Conservation (phyloP, 2,329 filamentous ascomycete genomes). For the Penicillium glabrum region DNA sequence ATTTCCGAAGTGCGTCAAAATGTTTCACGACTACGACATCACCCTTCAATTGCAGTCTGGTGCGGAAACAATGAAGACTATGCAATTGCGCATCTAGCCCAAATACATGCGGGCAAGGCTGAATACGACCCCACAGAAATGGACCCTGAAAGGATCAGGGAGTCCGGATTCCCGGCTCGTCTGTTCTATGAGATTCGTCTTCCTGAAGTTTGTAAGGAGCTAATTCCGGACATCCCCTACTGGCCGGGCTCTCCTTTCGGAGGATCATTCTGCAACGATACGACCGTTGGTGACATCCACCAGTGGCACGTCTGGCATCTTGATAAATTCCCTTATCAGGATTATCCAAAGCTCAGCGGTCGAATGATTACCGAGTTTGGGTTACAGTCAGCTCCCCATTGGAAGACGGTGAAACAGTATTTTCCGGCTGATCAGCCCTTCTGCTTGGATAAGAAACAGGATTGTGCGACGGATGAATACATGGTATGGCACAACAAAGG, state of each 20-base stretch:
- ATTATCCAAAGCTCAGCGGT: no score
- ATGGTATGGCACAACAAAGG: no score
- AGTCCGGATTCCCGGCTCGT: slow-evolving; percentile 73
- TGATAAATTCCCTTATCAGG: background rate
- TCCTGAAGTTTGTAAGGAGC: slow-evolving; percentile 64
- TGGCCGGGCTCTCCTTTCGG: slow-evolving; percentile 55
- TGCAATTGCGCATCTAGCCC: slow-evolving; percentile 66
- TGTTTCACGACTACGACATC: slow-evolving; percentile 66
- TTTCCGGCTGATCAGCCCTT: no score
- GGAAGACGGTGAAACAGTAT: no score
- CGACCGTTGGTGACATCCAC: slow-evolving; percentile 79
- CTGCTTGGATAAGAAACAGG: no score
- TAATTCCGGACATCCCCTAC: slow-evolving; percentile 60
- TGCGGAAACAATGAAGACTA: slow-evolving; percentile 90
- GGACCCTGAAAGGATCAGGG: slow-evolving; percentile 67
- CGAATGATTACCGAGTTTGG: no score
- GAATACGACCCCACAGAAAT: slow-evolving; percentile 69
- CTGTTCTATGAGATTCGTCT: slow-evolving; percentile 82
- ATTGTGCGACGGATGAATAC: no score
- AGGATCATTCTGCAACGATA: slow-evolving; percentile 69
- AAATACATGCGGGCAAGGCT: slow-evolving; percentile 42
- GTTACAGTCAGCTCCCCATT: no score
- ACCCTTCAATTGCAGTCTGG: slow-evolving; percentile 76
- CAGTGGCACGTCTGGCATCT: slow-evolving; percentile 66
- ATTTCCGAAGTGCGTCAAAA: slow-evolving; percentile 62